Evolutionary conservation across 352 stramenopile genomes (phyloP).

Genomic region (Phytophthora melonis): DNA sequence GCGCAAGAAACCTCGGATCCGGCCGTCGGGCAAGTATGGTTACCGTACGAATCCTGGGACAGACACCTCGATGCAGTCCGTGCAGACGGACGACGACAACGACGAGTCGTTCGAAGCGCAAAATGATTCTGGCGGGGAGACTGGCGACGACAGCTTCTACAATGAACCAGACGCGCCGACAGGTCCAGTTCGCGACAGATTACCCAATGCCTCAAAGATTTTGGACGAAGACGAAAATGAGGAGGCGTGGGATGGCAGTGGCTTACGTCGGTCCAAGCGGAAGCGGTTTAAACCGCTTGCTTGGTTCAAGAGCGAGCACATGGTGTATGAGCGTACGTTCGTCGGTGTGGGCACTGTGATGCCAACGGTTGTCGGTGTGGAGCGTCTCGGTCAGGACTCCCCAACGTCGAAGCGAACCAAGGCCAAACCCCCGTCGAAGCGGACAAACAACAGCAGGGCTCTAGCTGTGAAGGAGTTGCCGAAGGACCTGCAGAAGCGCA

Average conservation of each 20-base stretch:
- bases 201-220: conserved; percentile 56
- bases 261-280: conserved; percentile 79
- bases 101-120: conserved; percentile 66
- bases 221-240: conserved; percentile 36
- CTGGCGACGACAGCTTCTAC: conserved; percentile 67
- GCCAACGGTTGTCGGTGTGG: conserved; percentile 77
- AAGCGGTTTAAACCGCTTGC: conserved; percentile 85
- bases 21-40: conserved; percentile 51
- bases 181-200: conserved; percentile 55
- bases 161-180: conserved; percentile 40
- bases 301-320: conserved; percentile 91
- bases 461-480: conserved; percentile 60
- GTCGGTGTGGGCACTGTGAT: conserved; percentile 85
- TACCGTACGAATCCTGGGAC: conserved; percentile 60
- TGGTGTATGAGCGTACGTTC: conserved; percentile 85
- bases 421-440: conserved; percentile 46
- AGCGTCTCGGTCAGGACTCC: conserved; percentile 68
- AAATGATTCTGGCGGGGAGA: conserved; percentile 56
- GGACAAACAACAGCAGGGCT: conserved; percentile 44
- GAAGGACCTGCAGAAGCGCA: conserved; percentile 58
- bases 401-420: conserved; percentile 58
- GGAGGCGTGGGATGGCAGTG: conserved; percentile 47
- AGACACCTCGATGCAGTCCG: conserved; percentile 51
- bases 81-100: conserved; percentile 63
- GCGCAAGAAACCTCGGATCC: conserved; percentile 40